These are phyloP conservation scores for Erodium texanum DNA, from an alignment of 441 rosid species.

Conservation along the genomic window DNA sequence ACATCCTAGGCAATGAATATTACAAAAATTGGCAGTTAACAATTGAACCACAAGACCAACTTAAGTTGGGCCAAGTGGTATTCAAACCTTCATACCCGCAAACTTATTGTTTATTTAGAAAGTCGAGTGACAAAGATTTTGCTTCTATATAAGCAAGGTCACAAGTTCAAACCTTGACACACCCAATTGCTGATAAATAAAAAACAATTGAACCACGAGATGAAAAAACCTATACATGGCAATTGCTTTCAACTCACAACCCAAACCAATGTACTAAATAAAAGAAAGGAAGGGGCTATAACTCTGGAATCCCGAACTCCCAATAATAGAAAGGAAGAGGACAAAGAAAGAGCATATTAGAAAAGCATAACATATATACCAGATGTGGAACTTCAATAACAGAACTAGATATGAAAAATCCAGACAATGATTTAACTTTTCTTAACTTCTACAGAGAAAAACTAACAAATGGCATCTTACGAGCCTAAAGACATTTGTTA, in stretches of 20 bases:
- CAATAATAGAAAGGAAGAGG: not conserved
- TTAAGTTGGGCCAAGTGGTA: too few relatives aligned
- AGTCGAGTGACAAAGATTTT: too few relatives aligned
- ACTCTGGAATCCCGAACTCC: not conserved
- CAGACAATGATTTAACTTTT: not conserved
- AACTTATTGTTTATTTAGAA: too few relatives aligned
- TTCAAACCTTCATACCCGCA: too few relatives aligned
- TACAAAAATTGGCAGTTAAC: too few relatives aligned
- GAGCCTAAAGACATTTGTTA: not conserved
- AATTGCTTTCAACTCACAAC: conserved; percentile 1
- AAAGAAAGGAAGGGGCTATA: not conserved
- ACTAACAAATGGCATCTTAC: not conserved
- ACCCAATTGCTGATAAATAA: too few relatives aligned
- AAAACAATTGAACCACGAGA: not conserved
- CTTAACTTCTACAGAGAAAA: not conserved
- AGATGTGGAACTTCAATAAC: not conserved
- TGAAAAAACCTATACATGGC: not conserved
- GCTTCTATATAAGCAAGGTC: too few relatives aligned
- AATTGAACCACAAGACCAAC: too few relatives aligned
- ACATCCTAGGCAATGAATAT: not conserved
- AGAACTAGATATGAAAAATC: not conserved
- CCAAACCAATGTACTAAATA: not conserved
- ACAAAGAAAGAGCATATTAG: not conserved
- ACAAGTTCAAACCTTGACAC: too few relatives aligned
- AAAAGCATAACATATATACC: not conserved